A percentile compares a stretch with the other conserved stretches of the same genome.
Conservation (phyloP, 192 early-diverging fungal species). For the Backusella tuberculispora region DNA sequence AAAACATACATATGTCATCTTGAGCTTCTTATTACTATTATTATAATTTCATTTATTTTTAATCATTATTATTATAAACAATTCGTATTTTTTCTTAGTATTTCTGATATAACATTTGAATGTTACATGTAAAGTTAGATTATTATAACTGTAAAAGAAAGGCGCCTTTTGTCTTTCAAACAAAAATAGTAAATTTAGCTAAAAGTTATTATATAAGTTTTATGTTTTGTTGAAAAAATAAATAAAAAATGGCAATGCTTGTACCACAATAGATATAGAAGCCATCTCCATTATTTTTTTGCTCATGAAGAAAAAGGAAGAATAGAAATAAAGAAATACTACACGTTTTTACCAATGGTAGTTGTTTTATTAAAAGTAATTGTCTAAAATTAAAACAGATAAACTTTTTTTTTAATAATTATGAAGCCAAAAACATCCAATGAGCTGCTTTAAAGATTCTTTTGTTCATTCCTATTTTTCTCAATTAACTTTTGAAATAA, state of each 20-base stretch:
- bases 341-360: not conserved
- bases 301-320: not conserved
- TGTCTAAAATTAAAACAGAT: not conserved
- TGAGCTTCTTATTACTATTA: not conserved
- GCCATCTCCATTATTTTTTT: not conserved
- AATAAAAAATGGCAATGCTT: not conserved
- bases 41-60: no score
- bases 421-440: not conserved
- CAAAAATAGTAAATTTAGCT: not conserved
- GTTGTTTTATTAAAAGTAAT: not conserved
- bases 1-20: not conserved
- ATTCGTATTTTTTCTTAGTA: no score
- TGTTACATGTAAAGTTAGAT: not conserved
- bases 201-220: conserved; percentile 9
- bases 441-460: not conserved
- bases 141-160: not conserved
- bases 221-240: no score
- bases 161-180: not conserved
- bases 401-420: not conserved
- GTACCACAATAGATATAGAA: not conserved
- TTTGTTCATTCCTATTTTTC: not conserved
- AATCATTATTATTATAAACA: no score
- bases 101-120: no score
- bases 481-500: not conserved
- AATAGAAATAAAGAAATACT: not conserved